Percentiles rank a stretch among this genome's conserved stretches.
Evolutionary conservation across 306 rosid genomes (phyloP).

Genomic region (Quercus robur): DNA sequence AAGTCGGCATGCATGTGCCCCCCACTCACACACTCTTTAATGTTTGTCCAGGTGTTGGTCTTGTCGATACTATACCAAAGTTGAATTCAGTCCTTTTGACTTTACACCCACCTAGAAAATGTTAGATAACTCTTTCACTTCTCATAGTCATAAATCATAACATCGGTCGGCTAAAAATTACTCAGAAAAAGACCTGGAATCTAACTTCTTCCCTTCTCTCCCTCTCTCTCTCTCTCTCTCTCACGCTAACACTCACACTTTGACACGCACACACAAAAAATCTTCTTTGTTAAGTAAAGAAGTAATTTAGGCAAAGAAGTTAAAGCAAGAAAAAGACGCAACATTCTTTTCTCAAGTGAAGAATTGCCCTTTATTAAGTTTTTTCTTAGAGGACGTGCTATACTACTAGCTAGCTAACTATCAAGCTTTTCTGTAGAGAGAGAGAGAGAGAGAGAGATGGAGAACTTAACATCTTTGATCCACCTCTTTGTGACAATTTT

Average conservation of each 20-base stretch:
- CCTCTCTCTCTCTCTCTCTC: background rate
- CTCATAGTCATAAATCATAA: background rate
- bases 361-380: background rate
- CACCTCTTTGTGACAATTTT: constrained; percentile 68
- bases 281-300: no score
- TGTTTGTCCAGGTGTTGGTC: no score
- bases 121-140: background rate
- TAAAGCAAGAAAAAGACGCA: background rate
- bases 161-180: background rate
- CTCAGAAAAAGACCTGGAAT: background rate
- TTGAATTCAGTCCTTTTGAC: no score
- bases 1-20: no score
- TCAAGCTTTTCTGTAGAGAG: background rate
- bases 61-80: no score
- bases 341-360: background rate
- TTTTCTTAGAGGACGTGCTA: background rate
- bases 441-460: constrained; percentile 17
- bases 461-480: constrained; percentile 28
- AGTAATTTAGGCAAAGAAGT: background rate
- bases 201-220: no score
- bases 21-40: no score
- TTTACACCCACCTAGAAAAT: no score
- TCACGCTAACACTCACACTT: no score
- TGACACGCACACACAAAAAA: background rate
- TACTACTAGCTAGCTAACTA: no score